Evolutionary conservation across 192 early-diverging fungal species (phyloP).

Genomic region (Coemansia sp.): DNA sequence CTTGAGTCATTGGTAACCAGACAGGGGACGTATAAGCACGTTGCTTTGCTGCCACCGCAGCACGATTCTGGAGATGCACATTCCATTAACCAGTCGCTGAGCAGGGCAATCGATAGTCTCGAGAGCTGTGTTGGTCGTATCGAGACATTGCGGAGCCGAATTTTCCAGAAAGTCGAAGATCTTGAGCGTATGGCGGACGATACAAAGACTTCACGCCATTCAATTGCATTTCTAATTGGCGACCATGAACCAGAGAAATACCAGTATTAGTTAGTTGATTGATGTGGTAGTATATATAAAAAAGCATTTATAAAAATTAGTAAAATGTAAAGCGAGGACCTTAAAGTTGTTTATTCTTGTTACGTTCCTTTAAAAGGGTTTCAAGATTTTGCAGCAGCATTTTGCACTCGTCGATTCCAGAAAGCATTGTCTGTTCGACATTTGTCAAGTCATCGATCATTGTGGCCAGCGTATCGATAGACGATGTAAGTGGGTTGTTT

Average conservation of each 20-base stretch:
- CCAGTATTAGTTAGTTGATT: neutral
- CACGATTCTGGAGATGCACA: too few relatives aligned
- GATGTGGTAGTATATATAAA: neutral
- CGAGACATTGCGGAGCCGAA: slow-evolving; percentile 21
- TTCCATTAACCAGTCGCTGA: slow-evolving; percentile 11
- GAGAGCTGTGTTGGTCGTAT: slow-evolving; percentile 27
- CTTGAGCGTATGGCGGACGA: neutral
- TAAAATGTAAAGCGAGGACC: neutral
- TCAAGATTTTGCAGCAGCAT: slow-evolving; percentile 33
- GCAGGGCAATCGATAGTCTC: slow-evolving; percentile 20
- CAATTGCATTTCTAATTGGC: slow-evolving; percentile 36
- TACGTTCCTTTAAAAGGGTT: slow-evolving; percentile 11
- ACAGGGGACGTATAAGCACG: neutral
- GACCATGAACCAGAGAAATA: slow-evolving; percentile 1
- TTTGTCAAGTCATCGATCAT: slow-evolving; percentile 44
- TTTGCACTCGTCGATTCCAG: slow-evolving; percentile 46
- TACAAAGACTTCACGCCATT: slow-evolving; percentile 10
- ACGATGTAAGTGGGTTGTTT: slow-evolving; percentile 30
- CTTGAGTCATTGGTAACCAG: slow-evolving; percentile 15
- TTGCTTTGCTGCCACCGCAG: neutral
- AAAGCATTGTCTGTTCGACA: slow-evolving; percentile 42
- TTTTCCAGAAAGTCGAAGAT: slow-evolving; percentile 13
- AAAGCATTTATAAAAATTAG: neutral
- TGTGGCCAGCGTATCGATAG: slow-evolving; percentile 32
- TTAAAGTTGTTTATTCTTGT: neutral